Evolutionary conservation across 441 rosid genomes (phyloP), one percentile per base, ranked within the genome.

Genomic region (Croton setiger): DNA sequence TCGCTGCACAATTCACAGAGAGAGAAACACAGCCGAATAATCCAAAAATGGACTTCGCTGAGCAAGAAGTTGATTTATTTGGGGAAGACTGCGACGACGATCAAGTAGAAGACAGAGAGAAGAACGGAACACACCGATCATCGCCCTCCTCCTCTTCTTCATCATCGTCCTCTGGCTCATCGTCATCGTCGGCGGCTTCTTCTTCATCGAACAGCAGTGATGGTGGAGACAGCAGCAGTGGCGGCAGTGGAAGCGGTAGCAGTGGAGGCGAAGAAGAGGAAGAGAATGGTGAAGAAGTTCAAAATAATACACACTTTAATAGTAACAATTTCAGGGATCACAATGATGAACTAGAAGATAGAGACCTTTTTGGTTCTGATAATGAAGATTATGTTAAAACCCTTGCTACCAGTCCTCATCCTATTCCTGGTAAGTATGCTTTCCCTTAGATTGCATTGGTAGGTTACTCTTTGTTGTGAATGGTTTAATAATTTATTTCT

Each of bases 321-420:
- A 35, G 20, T 56, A 45, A 10, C 64, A 67, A 73, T 36, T 54
- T 68, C 54, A 71, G 72, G 60, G 41, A 72, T 69, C 68, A 49
- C 66, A 41, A 53, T 63, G 81, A 77, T 70, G 78, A 76, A 74
- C 75, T 57, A 20, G 85, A 79, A 1, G 91, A 81, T 23, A 82
- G 63, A 21, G 96, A 94, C 81, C 87, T 91, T 68, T 90, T 88
- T 74, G 96, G 91, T 7, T 82, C 92, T 74, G 96, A 86, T 78
- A 90, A 88, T 64, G 90, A 87, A 81, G 97, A 88, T 64, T 90
- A 92, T 75, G 86, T 85, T 59, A 87, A 87, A 74, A 90, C 96
- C 49, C 54, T 39, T n/a, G 64, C 59, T 12, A 43, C 56, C 21
- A 71, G 69, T 52, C 69, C 69, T 35, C 56, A 10, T 48, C 11